Evolutionary conservation across 176 grass and related monocot species (phyloP), one percentile per base, ranked within the genome.

Genomic region (Typha latifolia): DNA sequence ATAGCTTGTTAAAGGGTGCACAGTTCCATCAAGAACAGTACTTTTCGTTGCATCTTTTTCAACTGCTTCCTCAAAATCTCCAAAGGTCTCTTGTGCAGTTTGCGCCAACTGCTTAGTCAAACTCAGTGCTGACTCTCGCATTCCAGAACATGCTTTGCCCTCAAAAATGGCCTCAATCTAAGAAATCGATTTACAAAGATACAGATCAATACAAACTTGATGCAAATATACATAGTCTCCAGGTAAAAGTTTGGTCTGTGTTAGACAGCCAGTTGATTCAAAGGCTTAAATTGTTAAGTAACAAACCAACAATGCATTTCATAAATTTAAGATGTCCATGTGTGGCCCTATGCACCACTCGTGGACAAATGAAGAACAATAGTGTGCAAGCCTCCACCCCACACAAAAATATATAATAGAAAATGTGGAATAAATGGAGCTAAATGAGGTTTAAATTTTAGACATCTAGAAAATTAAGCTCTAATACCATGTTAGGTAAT

Each of bases 41-140:
- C 82, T 93, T 69, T 93, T 93, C 29, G 94, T 85, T 65, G 83
- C 89, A 62, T 99, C 94, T 77, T 93, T 99, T 72, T 99, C 94
- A 4, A 99, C 94, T 27, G 89, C 86, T 67, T 99, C 89, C 69
- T 90, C 83, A 76, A 99, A 99, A 80, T 99, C 94, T 47, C 63
- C 82, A 65, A 99, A 93, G 48, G 94, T 99, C 68, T 87, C 90
- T 52, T 99, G 80, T 1, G 94, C 94, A 6, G 94, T 93, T 69
- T 87, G 83, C 13, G 94, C 94, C 71, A 99, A 82, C 67, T 89
- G 82, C 75, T 80, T 99, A 8, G 81, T 82, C 43, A 99, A 77
- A 62, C 78, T 83, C 51, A 90, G 47, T 68, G 86, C 81, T 19
- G 83, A 82, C 43, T 93, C 89, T 5, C 70, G 69, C 82, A 90